Evolutionary conservation across 2,329 filamentous ascomycete species (phyloP).

Genomic region (Claviceps sp.): DNA sequence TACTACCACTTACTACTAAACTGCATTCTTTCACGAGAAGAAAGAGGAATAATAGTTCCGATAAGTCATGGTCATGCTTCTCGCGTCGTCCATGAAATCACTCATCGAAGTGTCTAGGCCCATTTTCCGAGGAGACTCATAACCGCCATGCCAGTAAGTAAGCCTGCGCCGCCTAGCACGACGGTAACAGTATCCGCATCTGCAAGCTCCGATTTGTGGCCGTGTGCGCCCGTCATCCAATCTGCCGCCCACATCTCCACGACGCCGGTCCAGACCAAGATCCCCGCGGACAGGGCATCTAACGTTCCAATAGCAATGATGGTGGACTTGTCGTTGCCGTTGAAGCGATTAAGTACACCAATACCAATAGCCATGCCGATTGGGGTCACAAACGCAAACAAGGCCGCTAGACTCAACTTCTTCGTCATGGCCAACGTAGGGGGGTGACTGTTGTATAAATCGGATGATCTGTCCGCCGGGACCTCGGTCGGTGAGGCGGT

Average conservation of each 20-base stretch:
- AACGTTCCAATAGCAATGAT: conserved; percentile 60
- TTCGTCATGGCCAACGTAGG: conserved; percentile 24
- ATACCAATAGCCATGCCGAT: conserved; percentile 72
- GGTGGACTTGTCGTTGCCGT: conserved; percentile 56
- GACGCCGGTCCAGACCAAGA: conserved; percentile 65
- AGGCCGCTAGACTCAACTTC: conserved; percentile 47
- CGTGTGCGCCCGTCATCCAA: conserved; percentile 43
- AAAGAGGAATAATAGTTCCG: background rate
- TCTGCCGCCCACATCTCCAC: conserved; percentile 71
- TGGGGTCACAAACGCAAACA: conserved; percentile 60
- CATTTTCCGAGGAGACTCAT: conserved; percentile 68
- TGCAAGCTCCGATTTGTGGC: conserved; percentile 33
- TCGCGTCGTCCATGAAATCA: background rate
- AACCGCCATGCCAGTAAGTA: conserved; percentile 48
- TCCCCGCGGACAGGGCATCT: conserved; percentile 60
- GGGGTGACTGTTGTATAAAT: conserved; percentile 8
- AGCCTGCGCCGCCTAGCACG: conserved; percentile 32
- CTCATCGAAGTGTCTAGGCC: conserved; percentile 32
- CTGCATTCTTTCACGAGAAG: background rate
- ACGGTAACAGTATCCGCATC: conserved; percentile 36
- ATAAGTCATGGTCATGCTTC: background rate
- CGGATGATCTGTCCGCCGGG: conserved; percentile 5
- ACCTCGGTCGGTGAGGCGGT: conserved; percentile 10
- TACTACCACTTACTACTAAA: background rate
- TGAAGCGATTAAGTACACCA: conserved; percentile 55